Base-by-base conservation (phyloP, 805 yeast species). In the Lachancea cidri region DNA sequence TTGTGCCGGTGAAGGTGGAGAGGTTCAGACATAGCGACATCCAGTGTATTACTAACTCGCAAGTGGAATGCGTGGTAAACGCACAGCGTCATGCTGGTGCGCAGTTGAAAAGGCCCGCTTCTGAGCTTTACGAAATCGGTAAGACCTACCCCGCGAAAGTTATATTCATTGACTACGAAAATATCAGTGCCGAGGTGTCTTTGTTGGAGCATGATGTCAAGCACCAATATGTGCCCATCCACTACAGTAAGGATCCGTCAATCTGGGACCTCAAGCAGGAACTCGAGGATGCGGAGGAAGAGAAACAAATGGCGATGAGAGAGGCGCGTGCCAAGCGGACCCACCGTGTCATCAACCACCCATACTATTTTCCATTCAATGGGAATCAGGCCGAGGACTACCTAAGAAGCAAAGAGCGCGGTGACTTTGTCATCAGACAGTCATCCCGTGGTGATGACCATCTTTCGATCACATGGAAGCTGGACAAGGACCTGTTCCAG, bases 391-490 rank as follows among this genome's bases (percentile, higher is more conserved):
- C 99, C 1, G 98, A 91, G 62, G 95, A 85, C 52, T 88, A 75
- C 52, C 73, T 93, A 54, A 96, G 96, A 16, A 86, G 96, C 17
- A 76, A 83, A 58, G 77, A 81, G 33, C 82, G 89, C 49, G 99
- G 99, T 39, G 95, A 86, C 52, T 77, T 87, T 65, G 95, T 93
- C 16, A 84, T 93, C 42, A 77, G 99, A 52, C 99, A 98, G 15
- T 87, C 97, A 0, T 86, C 95, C 7, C 79, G 81, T 47, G 98
- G 98, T 33, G 72, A 76, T 35, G 85, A 86, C 48, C 96, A 81
- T 62, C 72, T 93, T 52, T 88, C 96, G 2, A 81, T 91, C 32
- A 91, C 99, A 0, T 93, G 98, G 97, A 93, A 93, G 61, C 89
- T 93, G 35, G 93, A 86, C 45, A 91, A 86, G 58, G 84, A 82